A percentile compares a stretch with the other conserved stretches of the same genome.
phyloP scores from a whole-genome alignment of 352 stramenopile genomes.

The Phytophthora gonapodyides region DNA sequence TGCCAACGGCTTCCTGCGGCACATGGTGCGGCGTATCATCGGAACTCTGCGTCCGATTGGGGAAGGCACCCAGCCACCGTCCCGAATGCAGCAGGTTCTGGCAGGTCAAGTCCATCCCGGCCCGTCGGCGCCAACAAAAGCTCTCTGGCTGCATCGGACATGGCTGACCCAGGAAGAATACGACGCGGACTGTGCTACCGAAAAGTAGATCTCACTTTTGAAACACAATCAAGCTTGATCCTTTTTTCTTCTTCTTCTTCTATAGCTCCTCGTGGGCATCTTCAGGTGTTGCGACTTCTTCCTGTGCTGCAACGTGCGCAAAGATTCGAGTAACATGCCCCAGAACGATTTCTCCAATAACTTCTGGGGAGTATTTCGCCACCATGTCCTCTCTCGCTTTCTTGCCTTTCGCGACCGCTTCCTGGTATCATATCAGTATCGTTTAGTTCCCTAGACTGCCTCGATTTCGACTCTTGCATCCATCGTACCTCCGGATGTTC shows the following conservation, averaged over 20 bases:
- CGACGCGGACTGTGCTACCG: slow-evolving; percentile 48
- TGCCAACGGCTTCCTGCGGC: slow-evolving; percentile 83
- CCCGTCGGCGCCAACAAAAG: slow-evolving; percentile 77
- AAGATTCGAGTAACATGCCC: slow-evolving; percentile 70
- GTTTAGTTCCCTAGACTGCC: no score
- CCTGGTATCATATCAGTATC: slow-evolving; percentile 23
- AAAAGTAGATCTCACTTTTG: slow-evolving; percentile 20
- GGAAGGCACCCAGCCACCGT: slow-evolving; percentile 63
- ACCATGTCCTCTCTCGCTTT: slow-evolving; percentile 84
- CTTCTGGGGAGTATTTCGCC: slow-evolving; percentile 73
- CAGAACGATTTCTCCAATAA: slow-evolving; percentile 76
- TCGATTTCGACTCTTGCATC: background rate
- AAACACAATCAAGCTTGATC: background rate
- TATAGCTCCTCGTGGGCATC: slow-evolving; percentile 63
- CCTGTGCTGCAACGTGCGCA: slow-evolving; percentile 34
- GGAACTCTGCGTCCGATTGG: slow-evolving; percentile 78
- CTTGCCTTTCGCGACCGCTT: slow-evolving; percentile 68
- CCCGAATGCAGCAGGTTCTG: slow-evolving; percentile 72
- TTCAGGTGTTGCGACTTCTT: slow-evolving; percentile 18
- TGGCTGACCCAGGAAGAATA: slow-evolving; percentile 83
- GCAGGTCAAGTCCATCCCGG: slow-evolving; percentile 52
- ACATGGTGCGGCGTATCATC: slow-evolving; percentile 89
- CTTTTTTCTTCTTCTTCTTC: slow-evolving; percentile 6
- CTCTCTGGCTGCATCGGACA: slow-evolving; percentile 83
- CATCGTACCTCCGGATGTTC: slow-evolving; percentile 54